phyloP scores from a whole-genome alignment of 1,139 yeast genomes.

The Ashbya aceris region DNA sequence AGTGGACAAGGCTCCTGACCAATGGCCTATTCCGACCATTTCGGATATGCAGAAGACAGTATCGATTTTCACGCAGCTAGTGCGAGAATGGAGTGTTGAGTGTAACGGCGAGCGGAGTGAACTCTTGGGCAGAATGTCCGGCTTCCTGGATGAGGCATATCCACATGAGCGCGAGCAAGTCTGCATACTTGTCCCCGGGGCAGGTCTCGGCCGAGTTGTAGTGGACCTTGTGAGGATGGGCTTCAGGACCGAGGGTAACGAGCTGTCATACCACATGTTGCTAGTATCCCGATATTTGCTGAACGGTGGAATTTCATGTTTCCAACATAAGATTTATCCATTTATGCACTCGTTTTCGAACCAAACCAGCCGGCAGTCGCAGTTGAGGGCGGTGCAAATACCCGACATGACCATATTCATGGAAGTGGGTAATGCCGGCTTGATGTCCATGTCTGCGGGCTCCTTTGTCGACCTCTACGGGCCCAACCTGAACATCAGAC shows the following conservation, averaged over 20 bases:
- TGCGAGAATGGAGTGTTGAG: slow-evolving; percentile 69
- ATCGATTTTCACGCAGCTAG: slow-evolving; percentile 52
- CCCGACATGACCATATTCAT: slow-evolving; percentile 45
- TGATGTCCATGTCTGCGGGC: slow-evolving; percentile 74
- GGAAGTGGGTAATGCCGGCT: slow-evolving; percentile 39
- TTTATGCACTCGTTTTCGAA: slow-evolving; percentile 46
- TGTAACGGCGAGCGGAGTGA: slow-evolving; percentile 46
- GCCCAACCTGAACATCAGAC: slow-evolving; percentile 32
- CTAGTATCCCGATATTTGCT: slow-evolving; percentile 56
- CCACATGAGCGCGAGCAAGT: slow-evolving; percentile 37
- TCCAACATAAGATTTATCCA: slow-evolving; percentile 42
- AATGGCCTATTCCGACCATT: slow-evolving; percentile 40
- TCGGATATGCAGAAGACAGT: slow-evolving; percentile 54
- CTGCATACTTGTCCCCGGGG: slow-evolving; percentile 66
- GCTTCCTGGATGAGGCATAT: slow-evolving; percentile 36
- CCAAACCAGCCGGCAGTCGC: slow-evolving; percentile 37
- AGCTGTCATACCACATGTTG: slow-evolving; percentile 74
- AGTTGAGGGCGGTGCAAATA: slow-evolving; percentile 40
- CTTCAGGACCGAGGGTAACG: slow-evolving; percentile 76
- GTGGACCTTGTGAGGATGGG: slow-evolving; percentile 61
- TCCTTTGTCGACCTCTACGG: slow-evolving; percentile 74
- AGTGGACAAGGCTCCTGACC: slow-evolving; percentile 32
- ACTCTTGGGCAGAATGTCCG: slow-evolving; percentile 40
- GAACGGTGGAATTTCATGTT: slow-evolving; percentile 40
- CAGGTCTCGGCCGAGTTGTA: slow-evolving; percentile 76